phyloP scores from a whole-genome alignment of 768 basidiomycete genomes.

The Kwoniella sp. region DNA sequence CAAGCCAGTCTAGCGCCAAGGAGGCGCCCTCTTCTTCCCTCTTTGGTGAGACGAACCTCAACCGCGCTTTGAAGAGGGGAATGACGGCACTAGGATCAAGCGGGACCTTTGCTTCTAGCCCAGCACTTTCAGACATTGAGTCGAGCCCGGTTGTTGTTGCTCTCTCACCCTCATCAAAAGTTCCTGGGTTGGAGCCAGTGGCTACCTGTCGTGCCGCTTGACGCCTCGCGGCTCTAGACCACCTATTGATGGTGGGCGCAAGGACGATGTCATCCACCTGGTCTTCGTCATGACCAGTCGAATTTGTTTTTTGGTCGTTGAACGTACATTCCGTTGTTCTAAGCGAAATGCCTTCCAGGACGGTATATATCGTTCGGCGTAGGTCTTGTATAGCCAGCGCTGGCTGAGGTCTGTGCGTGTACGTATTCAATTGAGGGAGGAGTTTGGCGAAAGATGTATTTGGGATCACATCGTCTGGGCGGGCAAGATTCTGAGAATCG shows the following conservation, averaged over 20 bases:
- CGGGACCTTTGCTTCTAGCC: too few species aligned
- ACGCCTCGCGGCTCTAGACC: slow-evolving; percentile 43
- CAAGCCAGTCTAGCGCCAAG: slow-evolving; percentile 28
- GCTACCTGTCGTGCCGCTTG: slow-evolving; percentile 3
- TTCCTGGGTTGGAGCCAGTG: neutral
- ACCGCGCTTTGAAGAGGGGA: slow-evolving; percentile 14
- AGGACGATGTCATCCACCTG: slow-evolving; percentile 5
- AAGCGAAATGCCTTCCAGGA: slow-evolving; percentile 16
- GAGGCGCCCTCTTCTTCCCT: slow-evolving; percentile 7
- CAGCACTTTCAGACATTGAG: neutral
- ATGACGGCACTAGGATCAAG: neutral
- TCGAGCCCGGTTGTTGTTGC: neutral
- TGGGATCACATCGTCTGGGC: slow-evolving; percentile 29
- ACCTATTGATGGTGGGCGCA: slow-evolving; percentile 35
- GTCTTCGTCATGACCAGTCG: neutral
- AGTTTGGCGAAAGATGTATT: slow-evolving; percentile 39
- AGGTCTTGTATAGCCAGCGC: slow-evolving; percentile 18
- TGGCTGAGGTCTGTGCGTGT: slow-evolving; percentile 20
- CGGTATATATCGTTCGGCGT: slow-evolving; percentile 8
- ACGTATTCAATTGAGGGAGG: slow-evolving; percentile 30
- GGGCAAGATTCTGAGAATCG: slow-evolving; percentile 22
- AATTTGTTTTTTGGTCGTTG: neutral
- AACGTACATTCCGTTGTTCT: neutral
- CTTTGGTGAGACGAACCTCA: slow-evolving; percentile 17
- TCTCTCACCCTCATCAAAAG: slow-evolving; percentile 5